Evolutionary conservation across 2,329 filamentous ascomycete species (phyloP), one percentile per base, ranked within the genome.

Genomic region (Diaporthe sp.): DNA sequence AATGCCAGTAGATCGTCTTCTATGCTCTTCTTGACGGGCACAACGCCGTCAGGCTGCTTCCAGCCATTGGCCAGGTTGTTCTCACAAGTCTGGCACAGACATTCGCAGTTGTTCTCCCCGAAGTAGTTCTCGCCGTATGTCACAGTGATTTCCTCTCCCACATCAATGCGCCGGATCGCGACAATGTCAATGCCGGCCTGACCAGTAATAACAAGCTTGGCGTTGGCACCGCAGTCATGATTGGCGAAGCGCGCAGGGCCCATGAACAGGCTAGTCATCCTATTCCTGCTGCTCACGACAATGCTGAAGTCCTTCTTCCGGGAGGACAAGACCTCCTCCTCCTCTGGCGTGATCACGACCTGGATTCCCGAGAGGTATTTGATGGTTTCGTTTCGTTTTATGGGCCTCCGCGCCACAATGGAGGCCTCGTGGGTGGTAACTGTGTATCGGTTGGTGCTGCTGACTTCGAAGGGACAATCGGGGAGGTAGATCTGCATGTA

Each of bases 61-160:
- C 97, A 99, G 1, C 97, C 97, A 82, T 98, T 98, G 72, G 89
- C 88, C 74, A 91, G 86, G 4, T 88, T 86, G 31, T 89, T 88
- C 84, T 99, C 97, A 83, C 97, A 99, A 0, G 94, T 97, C 79
- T 90, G 89, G 83, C 97, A 99, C 1, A 99, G 87, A 82, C 97
- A 99, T 82, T 99, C 97, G 83, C 95, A 96, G 79, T 99, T 99
- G 82, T 96, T 92, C 59, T 95, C 93, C 3, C 97, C 97, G 85
- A 99, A 99, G 83, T 99, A 99, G 81, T 95, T 95, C 25, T 98
- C 95, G 34, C 96, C 95, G 81, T 99, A 99, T 0, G 94, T 96
- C 0, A 99, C 97, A 0, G 97, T 99, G 76, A 99, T 98, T 83
- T 99, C 97, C 76, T 99, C 96, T 4, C 96, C 97, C 1, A 94